Percentiles rank a stretch among this genome's conserved stretches.
These are phyloP conservation scores for Amphicarpaea edgeworthii DNA, from an alignment of 306 rosid species.

Conservation along the genomic window DNA sequence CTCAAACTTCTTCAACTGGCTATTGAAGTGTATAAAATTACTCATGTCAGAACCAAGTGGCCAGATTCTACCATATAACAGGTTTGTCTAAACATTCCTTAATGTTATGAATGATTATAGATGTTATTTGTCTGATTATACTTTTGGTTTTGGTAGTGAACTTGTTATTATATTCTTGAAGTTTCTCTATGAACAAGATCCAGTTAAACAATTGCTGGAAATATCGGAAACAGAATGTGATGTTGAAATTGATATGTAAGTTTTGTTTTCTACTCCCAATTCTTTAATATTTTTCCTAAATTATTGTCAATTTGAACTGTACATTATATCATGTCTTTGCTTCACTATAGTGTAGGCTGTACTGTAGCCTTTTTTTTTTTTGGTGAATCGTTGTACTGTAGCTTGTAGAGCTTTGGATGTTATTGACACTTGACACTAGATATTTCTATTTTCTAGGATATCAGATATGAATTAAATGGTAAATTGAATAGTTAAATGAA, in stretches of 20 bases:
- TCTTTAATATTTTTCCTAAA: conserved; percentile 26
- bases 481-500: background rate
- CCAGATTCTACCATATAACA: conserved; percentile 86
- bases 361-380: background rate
- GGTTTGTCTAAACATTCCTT: conserved; percentile 56
- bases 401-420: conserved; percentile 30
- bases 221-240: conserved; percentile 63
- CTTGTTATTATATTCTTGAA: conserved; percentile 86
- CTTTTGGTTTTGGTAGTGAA: conserved; percentile 76
- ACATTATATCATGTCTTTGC: conserved; percentile 12
- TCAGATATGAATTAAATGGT: background rate
- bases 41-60: conserved; percentile 95
- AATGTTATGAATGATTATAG: conserved; percentile 33
- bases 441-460: conserved; percentile 19
- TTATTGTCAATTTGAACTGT: conserved; percentile 35
- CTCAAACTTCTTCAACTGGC: too few species aligned
- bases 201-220: conserved; percentile 86
- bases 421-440: conserved; percentile 16
- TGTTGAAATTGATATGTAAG: conserved; percentile 85
- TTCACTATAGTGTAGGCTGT: conserved; percentile 37
- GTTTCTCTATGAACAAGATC: conserved; percentile 93
- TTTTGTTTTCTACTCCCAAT: conserved; percentile 27
- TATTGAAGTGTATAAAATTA: conserved; percentile 82
- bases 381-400: conserved; percentile 24
- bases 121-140: conserved; percentile 43